Base-by-base conservation (phyloP, 345 rosid species). In the Sonneratia caseolaris region DNA sequence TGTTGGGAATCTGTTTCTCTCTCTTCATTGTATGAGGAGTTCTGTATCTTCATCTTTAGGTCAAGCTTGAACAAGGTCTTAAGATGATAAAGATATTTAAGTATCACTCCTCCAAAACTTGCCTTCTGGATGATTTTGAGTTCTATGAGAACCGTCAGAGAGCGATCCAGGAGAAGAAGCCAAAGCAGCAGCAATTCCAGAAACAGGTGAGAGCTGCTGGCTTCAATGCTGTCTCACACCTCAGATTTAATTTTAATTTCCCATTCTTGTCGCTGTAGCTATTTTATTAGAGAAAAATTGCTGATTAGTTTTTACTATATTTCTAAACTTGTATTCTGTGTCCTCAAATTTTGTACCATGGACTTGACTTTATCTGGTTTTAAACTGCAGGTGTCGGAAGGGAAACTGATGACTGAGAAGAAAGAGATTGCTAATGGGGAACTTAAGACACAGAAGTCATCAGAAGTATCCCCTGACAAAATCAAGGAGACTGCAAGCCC, bases 81-180 rank as follows among this genome's bases (percentile, higher is more conserved):
- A 91, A 88, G 82, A 88, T 88, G 81, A 71, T 92, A 71, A 81
- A 84, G 64, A 85, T 90, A 55, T 92, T 87, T 67, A 81, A 83
- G 64, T 76, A 75, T 59, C 84, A 82, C 67, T 82, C 78, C 70
- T 80, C 72, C 57, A 79, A 74, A 64, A 82, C 94, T 10, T 92
- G 94, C 66, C 86, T 88, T 75, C 83, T 92, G 13, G 94, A 92
- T 73, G 97, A 92, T 70, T 92, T 88, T 68, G 75, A 78, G 65
- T 92, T 92, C 70, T 92, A 88, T 37, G 96, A 92, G 81, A 91
- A 85, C 75, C 81, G 96, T 49, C 94, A 92, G 82, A 88, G 81
- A 79, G 84, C 81, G 18, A 81, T 87, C 78, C 86, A 86, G 78
- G 92, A 85, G 70, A 84, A 82, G 76, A 87, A 88, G 84, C 79